Conservation (phyloP, 441 rosid genomes). For the Capsella rubella region DNA sequence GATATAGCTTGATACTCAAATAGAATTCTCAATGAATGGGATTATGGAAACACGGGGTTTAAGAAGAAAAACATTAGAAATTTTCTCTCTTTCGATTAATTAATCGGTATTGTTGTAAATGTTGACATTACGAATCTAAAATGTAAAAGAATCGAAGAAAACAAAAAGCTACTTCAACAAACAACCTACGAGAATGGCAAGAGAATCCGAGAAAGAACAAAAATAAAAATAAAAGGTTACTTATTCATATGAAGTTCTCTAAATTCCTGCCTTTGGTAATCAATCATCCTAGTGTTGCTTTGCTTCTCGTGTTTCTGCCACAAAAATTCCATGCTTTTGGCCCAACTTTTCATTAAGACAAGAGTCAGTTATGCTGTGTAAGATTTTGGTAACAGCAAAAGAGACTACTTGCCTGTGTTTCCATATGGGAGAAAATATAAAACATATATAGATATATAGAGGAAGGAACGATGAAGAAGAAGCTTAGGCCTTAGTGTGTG, state of each 20-base stretch:
- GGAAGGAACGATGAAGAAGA: constrained; percentile 27
- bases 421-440: constrained; percentile 28
- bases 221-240: constrained; percentile 10
- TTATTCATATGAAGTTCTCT: constrained; percentile 30
- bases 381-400: constrained; percentile 39
- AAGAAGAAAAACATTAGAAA: neutral
- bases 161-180: constrained; percentile 29
- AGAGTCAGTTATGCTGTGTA: constrained; percentile 36
- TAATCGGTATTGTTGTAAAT: constrained; percentile 37
- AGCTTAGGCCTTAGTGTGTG: neutral
- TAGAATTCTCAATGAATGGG: neutral
- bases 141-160: constrained; percentile 34
- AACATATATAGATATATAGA: constrained; percentile 49
- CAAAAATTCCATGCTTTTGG: constrained; percentile 20
- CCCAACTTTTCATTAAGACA: constrained; percentile 28
- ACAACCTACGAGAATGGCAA: constrained; percentile 17
- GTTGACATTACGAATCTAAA: constrained; percentile 27
- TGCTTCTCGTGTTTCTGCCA: constrained; percentile 27
- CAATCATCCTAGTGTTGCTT: constrained; percentile 32
- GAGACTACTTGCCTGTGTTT: constrained; percentile 40
- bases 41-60: neutral
- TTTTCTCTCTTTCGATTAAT: constrained; percentile 28
- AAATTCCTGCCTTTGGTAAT: constrained; percentile 36
- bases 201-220: constrained; percentile 16
- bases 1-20: neutral